Base-by-base conservation (phyloP, 371 early-diverging fungal genomes). In the Syncephalis plumigaleata region DNA sequence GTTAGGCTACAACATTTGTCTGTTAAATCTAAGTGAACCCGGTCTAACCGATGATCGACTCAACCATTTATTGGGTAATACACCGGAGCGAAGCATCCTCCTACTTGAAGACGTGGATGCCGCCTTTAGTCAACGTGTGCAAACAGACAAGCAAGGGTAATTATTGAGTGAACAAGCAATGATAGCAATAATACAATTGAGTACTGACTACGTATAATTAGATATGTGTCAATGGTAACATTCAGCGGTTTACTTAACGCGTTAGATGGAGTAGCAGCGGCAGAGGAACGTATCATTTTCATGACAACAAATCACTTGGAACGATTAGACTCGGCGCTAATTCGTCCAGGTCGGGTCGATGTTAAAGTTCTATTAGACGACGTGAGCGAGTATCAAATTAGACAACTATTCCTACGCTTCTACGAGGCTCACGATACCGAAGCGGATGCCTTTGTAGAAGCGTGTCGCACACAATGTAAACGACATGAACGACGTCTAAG, bases 271-370 rank as follows among this genome's bases (percentile, higher is more conserved):
- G 98, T 99, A 26, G 91, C 93, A 7, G 88, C 96, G 2, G 78
- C 94, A 39, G 97, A 98, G 61, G 98, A 97, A 54, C 77, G 98
- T 31, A 81, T 98, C 42, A 81, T 96, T 22, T 89, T 98, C 57
- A 95, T 99, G 90, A 99, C 99, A 9, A 99, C 99, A 9, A 99
- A 99, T 62, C 94, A 95, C 57, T 73, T 95, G 22, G 95, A 94
- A 23, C 71, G 72, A 2, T 73, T 99, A 38, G 99, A 99, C 61
- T 85, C 91, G 2, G 99, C 99, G 0, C 68, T 99, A 38, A 82
- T 98, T 48, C 74, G 99, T 26, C 98, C 99, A 2, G 99, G 99
- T 1, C 75, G 99, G 38, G 93, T 99, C 9, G 99, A 99, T 55
- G 48, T 91, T 49, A 84, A 91, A 55, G 85, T 86, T 44, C 79